Conservation (phyloP, 768 basidiomycete species). For the Serendipita sp. region DNA sequence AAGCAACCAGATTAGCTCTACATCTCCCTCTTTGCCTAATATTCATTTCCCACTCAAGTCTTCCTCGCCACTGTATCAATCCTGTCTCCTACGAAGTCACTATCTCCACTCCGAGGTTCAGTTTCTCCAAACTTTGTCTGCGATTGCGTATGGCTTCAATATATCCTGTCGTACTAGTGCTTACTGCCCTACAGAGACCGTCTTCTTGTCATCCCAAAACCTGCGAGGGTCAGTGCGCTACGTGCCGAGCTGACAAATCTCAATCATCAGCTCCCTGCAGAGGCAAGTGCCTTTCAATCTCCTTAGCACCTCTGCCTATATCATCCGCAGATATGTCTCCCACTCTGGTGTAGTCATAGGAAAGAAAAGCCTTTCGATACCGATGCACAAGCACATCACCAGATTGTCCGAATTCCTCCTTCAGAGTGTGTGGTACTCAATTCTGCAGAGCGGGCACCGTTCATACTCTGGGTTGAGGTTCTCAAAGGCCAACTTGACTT, state of each 20-base stretch:
- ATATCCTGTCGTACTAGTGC: constrained; percentile 6
- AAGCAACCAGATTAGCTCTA: constrained; percentile 38
- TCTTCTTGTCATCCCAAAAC: constrained; percentile 80
- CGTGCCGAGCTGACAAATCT: constrained; percentile 88
- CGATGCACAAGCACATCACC: constrained; percentile 61
- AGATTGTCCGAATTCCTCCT: constrained; percentile 92
- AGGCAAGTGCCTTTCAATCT: constrained; percentile 37
- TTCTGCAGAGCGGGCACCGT: constrained; percentile 92
- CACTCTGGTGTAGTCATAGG: constrained; percentile 55
- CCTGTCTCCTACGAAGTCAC: constrained; percentile 63
- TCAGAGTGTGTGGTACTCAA: constrained; percentile 97
- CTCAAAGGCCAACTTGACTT: constrained; percentile 84
- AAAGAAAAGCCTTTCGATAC: constrained; percentile 19
- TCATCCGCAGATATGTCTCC: constrained; percentile 62
- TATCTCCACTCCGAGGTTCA: constrained; percentile 77
- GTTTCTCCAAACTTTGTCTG: constrained; percentile 9
- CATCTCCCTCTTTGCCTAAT: constrained; percentile 49
- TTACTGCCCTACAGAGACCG: constrained; percentile 37
- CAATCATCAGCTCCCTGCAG: constrained; percentile 92
- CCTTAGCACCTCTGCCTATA: background rate
- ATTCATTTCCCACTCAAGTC: constrained; percentile 31
- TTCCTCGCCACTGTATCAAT: constrained; percentile 44
- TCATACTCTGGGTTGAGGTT: constrained; percentile 82
- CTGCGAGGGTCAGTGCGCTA: constrained; percentile 89
- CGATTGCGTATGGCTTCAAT: constrained; percentile 6